A percentile compares a stretch with the other conserved stretches of the same genome.
These are phyloP conservation scores for Obba rivulosa DNA, from an alignment of 768 basidiomycete genomes.

Conservation along the genomic window DNA sequence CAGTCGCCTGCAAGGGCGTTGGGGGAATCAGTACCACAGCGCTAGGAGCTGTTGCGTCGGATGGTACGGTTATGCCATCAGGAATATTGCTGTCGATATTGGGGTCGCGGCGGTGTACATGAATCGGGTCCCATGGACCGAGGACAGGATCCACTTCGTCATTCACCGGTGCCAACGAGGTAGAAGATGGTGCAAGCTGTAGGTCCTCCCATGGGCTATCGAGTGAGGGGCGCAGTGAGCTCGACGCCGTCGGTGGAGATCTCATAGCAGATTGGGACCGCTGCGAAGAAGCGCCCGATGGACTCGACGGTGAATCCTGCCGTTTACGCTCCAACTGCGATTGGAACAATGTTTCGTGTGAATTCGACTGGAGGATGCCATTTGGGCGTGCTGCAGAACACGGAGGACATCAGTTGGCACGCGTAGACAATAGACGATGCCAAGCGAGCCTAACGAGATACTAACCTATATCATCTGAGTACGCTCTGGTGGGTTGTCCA, in stretches of 20 bases:
- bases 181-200: constrained; percentile 1
- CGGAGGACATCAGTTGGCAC: neutral
- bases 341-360: constrained; percentile 1
- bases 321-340: constrained; percentile 11
- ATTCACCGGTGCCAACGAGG: neutral
- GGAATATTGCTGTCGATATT: too few species aligned
- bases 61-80: too few species aligned
- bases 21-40: too few species aligned
- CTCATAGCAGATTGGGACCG: constrained; percentile 3
- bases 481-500: constrained; percentile 15
- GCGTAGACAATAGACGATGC: too few species aligned
- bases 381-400: neutral
- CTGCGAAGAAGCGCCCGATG: neutral
- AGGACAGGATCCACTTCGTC: neutral
- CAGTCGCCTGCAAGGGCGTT: too few species aligned
- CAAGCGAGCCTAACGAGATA: neutral
- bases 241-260: neutral
- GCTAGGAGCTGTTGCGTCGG: too few species aligned
- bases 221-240: neutral
- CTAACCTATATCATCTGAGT: constrained; percentile 33
- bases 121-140: neutral
- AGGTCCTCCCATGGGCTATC: neutral
- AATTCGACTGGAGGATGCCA: constrained; percentile 2
- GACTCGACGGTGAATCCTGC: constrained; percentile 18
- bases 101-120: neutral